Base-by-base conservation (phyloP, 2,329 filamentous ascomycete genomes). In the Paecilomyces niveus region DNA sequence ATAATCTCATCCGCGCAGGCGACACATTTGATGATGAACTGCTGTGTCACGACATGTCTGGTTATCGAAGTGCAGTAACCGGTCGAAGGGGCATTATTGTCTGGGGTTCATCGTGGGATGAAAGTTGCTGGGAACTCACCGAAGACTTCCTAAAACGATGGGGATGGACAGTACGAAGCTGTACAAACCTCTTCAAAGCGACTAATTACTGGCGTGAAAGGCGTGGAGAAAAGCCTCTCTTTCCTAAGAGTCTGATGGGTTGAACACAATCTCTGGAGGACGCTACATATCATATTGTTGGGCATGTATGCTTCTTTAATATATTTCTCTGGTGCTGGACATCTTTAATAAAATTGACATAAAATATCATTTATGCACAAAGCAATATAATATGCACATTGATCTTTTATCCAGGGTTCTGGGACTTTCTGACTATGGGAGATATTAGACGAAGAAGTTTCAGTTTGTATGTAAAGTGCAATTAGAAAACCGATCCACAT, bases 51-150 rank as follows among this genome's bases (percentile, higher is more conserved):
- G 75, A 76, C 51, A 58, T 76, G 8, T 64, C 70, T 39, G 70
- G 58, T 0, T 66, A 65, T 53, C 65, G 63, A 63, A 64, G 66
- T 56, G 63, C 63, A 2, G 53, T 56, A 11, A 63, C 62, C 55
- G 61, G 55, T 0, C 54, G 55, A 11, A 62, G 62, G 2, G 63
- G 50, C 1, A 54, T 67, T 24, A 35, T 78, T 2, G 67, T 77
- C 2, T 79, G 77, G 77, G 70, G 72, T 6, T 62, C 70, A 53
- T 67, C 72, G 1, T 73, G 70, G 65, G 68, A 69, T 54, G 59
- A 66, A 3, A 32, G 54, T 7, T 71, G 67, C 21, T 78, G 75
- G 75, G 74, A 78, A 61, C 66, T 75, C 11, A 74, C 69, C 1
- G 70, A 70, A 54, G 67, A 59, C 0, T 77, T 77, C 63, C 62